Conservation (phyloP, 345 rosid genomes). For the Tarenaya hassleriana region DNA sequence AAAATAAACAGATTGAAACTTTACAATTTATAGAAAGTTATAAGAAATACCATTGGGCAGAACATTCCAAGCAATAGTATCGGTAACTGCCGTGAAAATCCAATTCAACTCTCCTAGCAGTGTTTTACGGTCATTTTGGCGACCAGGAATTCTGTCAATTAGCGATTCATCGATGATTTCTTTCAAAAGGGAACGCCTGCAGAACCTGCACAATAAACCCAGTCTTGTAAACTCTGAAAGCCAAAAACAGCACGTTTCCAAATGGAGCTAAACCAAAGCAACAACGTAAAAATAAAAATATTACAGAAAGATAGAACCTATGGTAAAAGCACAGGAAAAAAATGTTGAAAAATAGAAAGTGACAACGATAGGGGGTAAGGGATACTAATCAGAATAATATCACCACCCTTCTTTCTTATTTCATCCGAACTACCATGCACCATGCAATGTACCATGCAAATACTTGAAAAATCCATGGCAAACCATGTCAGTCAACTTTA, state of each 20-base stretch:
- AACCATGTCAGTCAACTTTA: too few species aligned
- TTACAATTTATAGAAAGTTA: slow-evolving; percentile 7
- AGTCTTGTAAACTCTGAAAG: slow-evolving; percentile 13
- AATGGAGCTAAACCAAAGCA: background rate
- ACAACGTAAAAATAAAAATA: background rate
- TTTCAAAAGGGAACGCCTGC: slow-evolving; percentile 69
- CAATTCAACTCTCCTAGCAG: slow-evolving; percentile 92
- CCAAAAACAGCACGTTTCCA: slow-evolving; percentile 5
- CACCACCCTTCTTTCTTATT: background rate
- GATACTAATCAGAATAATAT: background rate
- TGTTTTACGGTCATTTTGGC: slow-evolving; percentile 89
- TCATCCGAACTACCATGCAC: slow-evolving; percentile 8
- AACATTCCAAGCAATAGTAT: slow-evolving; percentile 98
- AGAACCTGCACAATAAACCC: slow-evolving; percentile 50
- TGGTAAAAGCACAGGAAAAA: background rate
- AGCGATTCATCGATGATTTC: slow-evolving; percentile 65
- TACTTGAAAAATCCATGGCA: too few species aligned
- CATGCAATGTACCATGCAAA: too few species aligned
- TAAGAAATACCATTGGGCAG: slow-evolving; percentile 74
- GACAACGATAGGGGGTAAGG: background rate
- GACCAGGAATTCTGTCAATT: slow-evolving; percentile 90
- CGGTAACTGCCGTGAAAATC: slow-evolving; percentile 96
- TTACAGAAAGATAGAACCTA: background rate
- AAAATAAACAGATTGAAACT: slow-evolving; percentile 8
- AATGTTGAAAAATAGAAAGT: background rate